These are phyloP conservation scores for Lentinula raphanica DNA, from an alignment of 768 basidiomycete genomes.

Conservation along the genomic window DNA sequence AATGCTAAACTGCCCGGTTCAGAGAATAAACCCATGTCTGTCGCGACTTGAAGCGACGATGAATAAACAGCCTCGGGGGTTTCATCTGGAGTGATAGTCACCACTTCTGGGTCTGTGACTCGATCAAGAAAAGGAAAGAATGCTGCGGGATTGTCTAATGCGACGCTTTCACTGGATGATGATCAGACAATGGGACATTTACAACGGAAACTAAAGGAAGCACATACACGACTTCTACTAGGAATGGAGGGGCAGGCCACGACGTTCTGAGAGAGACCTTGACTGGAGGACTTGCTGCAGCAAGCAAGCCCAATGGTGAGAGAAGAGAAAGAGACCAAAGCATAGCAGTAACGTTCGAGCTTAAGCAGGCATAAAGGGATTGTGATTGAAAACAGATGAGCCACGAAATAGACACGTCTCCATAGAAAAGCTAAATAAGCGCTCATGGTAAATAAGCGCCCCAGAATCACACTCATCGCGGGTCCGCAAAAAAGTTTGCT, in stretches of 20 bases:
- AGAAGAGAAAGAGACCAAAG: conserved; percentile 1
- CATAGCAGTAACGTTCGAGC: conserved; percentile 4
- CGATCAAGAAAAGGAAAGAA: conserved; percentile 76
- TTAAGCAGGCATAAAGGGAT: background rate
- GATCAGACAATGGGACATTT: background rate
- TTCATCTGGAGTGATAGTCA: conserved; percentile 27
- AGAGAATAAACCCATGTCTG: conserved; percentile 41
- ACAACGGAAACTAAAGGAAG: background rate
- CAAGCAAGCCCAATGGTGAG: background rate
- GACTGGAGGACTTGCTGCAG: conserved; percentile 40
- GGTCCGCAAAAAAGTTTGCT: background rate
- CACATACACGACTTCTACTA: conserved; percentile 63
- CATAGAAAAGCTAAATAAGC: background rate
- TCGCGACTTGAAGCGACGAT: conserved; percentile 46
- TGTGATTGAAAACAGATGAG: background rate
- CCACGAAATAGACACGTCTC: conserved; percentile 5
- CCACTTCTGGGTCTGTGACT: conserved; percentile 47
- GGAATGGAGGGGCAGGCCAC: conserved; percentile 59
- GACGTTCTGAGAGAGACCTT: conserved; percentile 57
- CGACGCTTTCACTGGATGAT: conserved; percentile 67
- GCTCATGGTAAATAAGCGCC: background rate
- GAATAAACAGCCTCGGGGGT: conserved; percentile 51
- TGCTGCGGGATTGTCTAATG: conserved; percentile 61
- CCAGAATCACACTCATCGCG: background rate
- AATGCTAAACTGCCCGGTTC: conserved; percentile 46